Evolutionary conservation across 176 grass and related monocot species (phyloP), one percentile per base, ranked within the genome.

Genomic region (Oryza glumipatula): DNA sequence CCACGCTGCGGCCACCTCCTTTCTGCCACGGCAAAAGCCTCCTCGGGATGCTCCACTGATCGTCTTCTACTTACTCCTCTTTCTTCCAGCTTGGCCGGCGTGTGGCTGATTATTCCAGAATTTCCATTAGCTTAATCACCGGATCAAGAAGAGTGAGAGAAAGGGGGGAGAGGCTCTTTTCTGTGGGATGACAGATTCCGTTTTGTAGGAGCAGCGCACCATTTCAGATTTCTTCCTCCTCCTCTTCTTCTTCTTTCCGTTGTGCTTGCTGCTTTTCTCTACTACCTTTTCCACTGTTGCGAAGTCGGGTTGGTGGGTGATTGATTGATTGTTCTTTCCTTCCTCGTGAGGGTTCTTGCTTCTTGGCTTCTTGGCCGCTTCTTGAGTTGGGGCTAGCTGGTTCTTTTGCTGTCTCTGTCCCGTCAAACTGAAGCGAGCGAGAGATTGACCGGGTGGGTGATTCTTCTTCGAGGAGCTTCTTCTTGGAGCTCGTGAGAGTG

Each of bases 181-280:
- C 68, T 32, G 47, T 11, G 36, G 43, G 43, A 44, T 19, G 35
- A 9, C 38, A 90, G 78, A 86, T 86, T 90, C 83, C 73, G 68
- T 90, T 79, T 68, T 68, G 36, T 12, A 45, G 21, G 49, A 52
- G 38, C 24, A 36, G 8, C 45, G 14, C 24, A 19, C 15, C 51
- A 11, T 16, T 47, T 49, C 21, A 26, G 44, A 11, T 3, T 48
- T 84, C 48, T 1, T n/a, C 17, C 14, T 35, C 23, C 26, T 26
- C 24, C 24, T 1, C 24, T 1, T 24, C 24, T 24, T 24, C 41
- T 49, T 17, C 45, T 38, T 54, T 0, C 6, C 19, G 26, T 30
- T 51, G 54, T 58, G 54, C 54, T 58, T 58, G 36, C 61, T 11
- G 21, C 35, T 84, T 68, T 32, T 16, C 13, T 24, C 23, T 32